Percentiles rank a stretch among this genome's conserved stretches.
phyloP scores from a whole-genome alignment of 108 stramenopile species.

The Nitzschia putrida region DNA sequence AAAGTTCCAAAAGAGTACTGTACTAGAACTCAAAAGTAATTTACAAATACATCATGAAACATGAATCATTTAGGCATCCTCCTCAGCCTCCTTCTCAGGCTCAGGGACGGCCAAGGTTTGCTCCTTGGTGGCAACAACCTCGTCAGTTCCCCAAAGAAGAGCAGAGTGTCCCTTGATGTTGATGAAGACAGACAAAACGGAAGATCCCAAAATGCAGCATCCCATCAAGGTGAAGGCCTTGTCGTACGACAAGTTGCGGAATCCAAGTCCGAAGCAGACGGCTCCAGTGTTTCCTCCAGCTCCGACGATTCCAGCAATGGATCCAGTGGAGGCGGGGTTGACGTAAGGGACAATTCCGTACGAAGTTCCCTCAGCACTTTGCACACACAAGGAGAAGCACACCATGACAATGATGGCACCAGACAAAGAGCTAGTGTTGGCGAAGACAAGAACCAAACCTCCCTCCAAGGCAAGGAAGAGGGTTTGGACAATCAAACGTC shows the following conservation, averaged over 20 bases:
- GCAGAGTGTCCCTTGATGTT: constrained; percentile 72
- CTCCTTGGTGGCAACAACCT: constrained; percentile 1
- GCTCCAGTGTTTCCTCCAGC: constrained; percentile 73
- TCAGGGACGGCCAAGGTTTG: constrained; percentile 44
- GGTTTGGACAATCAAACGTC: constrained; percentile 61
- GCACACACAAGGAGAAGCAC: constrained; percentile 79
- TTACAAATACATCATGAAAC: too few relatives aligned
- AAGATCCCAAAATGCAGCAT: constrained; percentile 41
- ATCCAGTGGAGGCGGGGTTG: constrained; percentile 71
- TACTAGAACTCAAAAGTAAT: too few relatives aligned
- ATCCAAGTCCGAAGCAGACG: constrained; percentile 59
- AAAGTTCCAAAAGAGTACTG: too few relatives aligned
- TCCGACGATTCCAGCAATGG: constrained; percentile 81
- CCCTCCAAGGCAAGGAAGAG: constrained; percentile 64
- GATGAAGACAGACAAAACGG: constrained; percentile 54
- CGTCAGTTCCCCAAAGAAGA: constrained; percentile 49
- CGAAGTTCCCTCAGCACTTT: constrained; percentile 76
- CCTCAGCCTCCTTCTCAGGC: constrained; percentile 18
- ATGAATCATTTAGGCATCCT: background rate
- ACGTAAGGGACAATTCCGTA: constrained; percentile 88
- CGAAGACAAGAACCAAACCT: constrained; percentile 67
- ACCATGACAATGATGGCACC: constrained; percentile 69
- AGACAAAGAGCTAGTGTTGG: constrained; percentile 43
- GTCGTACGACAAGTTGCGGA: constrained; percentile 49
- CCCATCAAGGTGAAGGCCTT: constrained; percentile 57